phyloP scores from a whole-genome alignment of 1,284 basidiomycete genomes.

The Pterulicium gracile region DNA sequence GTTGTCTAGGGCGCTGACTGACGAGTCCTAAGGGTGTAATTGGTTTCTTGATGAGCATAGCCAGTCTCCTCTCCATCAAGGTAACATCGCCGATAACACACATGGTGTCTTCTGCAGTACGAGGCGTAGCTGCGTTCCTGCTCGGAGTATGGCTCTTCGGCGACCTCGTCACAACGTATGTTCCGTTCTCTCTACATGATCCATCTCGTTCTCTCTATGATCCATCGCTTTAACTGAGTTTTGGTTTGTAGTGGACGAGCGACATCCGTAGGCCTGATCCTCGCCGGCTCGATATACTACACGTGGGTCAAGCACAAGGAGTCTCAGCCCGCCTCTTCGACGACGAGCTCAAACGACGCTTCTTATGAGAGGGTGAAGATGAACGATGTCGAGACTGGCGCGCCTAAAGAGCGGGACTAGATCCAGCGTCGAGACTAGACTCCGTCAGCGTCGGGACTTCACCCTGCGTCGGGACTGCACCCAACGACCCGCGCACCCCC shows the following conservation, averaged over 20 bases:
- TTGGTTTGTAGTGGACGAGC: slow-evolving; percentile 55
- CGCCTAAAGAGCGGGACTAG: slow-evolving; percentile 5
- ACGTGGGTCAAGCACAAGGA: slow-evolving; percentile 79
- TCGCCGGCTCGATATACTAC: slow-evolving; percentile 73
- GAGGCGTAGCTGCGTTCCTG: slow-evolving; percentile 71
- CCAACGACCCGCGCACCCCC: too few relatives aligned
- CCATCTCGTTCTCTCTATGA: slow-evolving; percentile 5
- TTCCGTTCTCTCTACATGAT: slow-evolving; percentile 12
- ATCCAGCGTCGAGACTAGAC: slow-evolving; percentile 7
- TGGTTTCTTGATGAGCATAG: slow-evolving; percentile 85
- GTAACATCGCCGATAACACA: slow-evolving; percentile 88
- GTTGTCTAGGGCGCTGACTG: background rate
- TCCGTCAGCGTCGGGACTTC: background rate
- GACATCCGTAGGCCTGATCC: slow-evolving; percentile 69
- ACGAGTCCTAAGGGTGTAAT: slow-evolving; percentile 49
- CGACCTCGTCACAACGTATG: slow-evolving; percentile 66
- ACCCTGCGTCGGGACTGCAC: too few relatives aligned
- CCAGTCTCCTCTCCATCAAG: slow-evolving; percentile 83
- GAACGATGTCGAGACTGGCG: slow-evolving; percentile 37
- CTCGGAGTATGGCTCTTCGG: slow-evolving; percentile 67
- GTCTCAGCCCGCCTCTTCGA: slow-evolving; percentile 24
- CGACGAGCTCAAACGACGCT: slow-evolving; percentile 8
- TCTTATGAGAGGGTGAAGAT: slow-evolving; percentile 37
- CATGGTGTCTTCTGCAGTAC: slow-evolving; percentile 82
- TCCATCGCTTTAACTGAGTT: slow-evolving; percentile 3